Evolutionary conservation across 1,284 basidiomycete genomes (phyloP), one percentile per base, ranked within the genome.

Genomic region (Boletus mariae): DNA sequence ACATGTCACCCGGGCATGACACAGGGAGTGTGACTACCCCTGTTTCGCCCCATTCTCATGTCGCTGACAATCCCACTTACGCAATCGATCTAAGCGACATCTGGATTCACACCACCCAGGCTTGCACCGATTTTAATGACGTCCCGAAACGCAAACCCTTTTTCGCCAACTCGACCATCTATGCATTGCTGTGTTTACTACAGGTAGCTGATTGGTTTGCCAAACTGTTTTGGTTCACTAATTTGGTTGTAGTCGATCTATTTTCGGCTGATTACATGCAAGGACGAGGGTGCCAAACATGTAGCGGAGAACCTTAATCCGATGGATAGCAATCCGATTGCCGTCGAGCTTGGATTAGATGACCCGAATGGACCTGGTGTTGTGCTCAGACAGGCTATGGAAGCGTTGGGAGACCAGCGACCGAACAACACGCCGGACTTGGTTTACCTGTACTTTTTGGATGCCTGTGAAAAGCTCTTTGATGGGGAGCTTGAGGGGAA

Each of bases 81-180:
- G 57, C 62, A 55, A 64, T 64, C 49, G 67, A 61, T 48, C 59
- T 59, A 31, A 62, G 75, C 41, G 83, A 85, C 61, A 66, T 80
- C 23, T 89, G 87, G 86, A 80, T 87, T 52, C 74, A 72, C 51
- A 85, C 74, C 28, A 69, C 74, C 28, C 71, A 69, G 56, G 61
- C 62, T 42, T 63, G 57, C 45, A 62, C 72, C 45, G 68, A 68
- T 42, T 67, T 58, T n/a, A 56, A 62, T 37, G 57, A 54, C 31
- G 11, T 28, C 12, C 57, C 59, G 15, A 59, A 54, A 47, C 70
- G 79, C 44, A 69, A 67, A 52, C 85, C 86, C 34, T 93, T 98
- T 73, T 98, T 97, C 72, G 84, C 85, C 61, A 96, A 98, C 73
- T 94, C 92, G 54, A 89, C 92, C 41, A 92, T 94, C 69, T 99